Evolutionary conservation across 2,329 filamentous ascomycete species (phyloP).

Genomic region (Clonostachys rhizophaga): DNA sequence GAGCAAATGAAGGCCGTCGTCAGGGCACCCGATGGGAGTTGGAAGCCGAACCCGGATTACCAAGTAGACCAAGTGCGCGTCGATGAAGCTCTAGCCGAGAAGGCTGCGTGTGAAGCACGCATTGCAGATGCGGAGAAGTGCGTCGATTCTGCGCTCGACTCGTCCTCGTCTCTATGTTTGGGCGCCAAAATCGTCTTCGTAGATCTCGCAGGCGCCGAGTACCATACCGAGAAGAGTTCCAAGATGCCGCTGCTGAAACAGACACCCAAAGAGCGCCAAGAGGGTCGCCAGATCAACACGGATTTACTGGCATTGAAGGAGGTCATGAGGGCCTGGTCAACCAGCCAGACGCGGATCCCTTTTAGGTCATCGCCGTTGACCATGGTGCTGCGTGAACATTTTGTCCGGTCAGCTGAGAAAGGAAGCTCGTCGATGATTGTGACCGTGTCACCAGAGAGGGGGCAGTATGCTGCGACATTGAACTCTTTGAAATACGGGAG

Average conservation of each 20-base stretch:
- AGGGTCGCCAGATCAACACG: conserved; percentile 36
- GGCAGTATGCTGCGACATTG: conserved; percentile 29
- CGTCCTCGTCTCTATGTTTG: conserved; percentile 16
- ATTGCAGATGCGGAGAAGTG: conserved; percentile 25
- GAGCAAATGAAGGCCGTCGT: conserved; percentile 14
- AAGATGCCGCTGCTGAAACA: conserved; percentile 21
- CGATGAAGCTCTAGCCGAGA: conserved; percentile 29
- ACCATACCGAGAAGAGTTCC: conserved; percentile 20
- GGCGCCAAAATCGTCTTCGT: conserved; percentile 37
- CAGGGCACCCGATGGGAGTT: conserved; percentile 20
- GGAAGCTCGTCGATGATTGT: conserved; percentile 10
- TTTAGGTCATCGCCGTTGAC: conserved; percentile 34
- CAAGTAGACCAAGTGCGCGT: conserved; percentile 26
- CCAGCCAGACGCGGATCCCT: conserved; percentile 24
- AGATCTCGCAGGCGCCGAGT: conserved; percentile 38
- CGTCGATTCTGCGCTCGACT: conserved; percentile 14
- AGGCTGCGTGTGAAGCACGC: conserved; percentile 22
- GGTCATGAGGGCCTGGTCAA: conserved; percentile 33
- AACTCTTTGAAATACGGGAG: conserved; percentile 37
- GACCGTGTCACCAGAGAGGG: conserved; percentile 27
- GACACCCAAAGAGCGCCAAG: conserved; percentile 20
- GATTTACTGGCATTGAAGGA: conserved; percentile 38
- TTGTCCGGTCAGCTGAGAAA: conserved; percentile 7
- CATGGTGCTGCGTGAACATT: conserved; percentile 33
- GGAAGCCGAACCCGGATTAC: conserved; percentile 23